phyloP scores from a whole-genome alignment of 805 yeast genomes.

The Wickerhamiella hasegawae region DNA sequence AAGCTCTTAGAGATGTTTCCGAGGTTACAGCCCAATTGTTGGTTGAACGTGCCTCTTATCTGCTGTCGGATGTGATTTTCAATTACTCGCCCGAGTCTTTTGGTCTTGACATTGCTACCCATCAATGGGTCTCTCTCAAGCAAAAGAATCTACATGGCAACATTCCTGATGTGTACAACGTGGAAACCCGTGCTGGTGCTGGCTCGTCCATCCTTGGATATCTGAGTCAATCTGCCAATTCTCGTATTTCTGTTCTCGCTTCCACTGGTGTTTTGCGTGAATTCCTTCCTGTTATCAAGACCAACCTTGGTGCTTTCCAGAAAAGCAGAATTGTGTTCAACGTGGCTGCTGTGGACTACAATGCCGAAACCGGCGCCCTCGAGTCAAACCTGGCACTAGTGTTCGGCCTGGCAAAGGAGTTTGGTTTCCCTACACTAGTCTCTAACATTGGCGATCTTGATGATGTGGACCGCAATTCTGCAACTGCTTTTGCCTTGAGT shows the following conservation, averaged over 20 bases:
- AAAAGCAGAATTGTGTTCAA: slow-evolving; percentile 32
- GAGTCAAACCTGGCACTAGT: slow-evolving; percentile 51
- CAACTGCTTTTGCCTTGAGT: slow-evolving; percentile 47
- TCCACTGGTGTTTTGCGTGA: slow-evolving; percentile 53
- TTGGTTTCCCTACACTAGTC: slow-evolving; percentile 46
- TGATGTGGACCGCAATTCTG: slow-evolving; percentile 30
- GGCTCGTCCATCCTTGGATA: slow-evolving; percentile 68
- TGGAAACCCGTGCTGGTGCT: slow-evolving; percentile 71
- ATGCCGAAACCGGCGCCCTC: slow-evolving; percentile 33
- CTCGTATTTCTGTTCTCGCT: slow-evolving; percentile 32
- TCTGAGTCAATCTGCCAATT: slow-evolving; percentile 17
- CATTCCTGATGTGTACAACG: slow-evolving; percentile 42
- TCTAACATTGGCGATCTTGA: slow-evolving; percentile 58
- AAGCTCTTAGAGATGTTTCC: neutral
- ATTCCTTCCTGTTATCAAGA: slow-evolving; percentile 41
- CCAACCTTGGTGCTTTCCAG: slow-evolving; percentile 3
- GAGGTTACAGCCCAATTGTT: slow-evolving; percentile 15
- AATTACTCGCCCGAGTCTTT: slow-evolving; percentile 54
- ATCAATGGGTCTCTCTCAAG: slow-evolving; percentile 40
- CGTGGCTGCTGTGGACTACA: slow-evolving; percentile 64
- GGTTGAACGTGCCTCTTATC: slow-evolving; percentile 22
- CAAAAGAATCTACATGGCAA: slow-evolving; percentile 36
- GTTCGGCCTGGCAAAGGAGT: slow-evolving; percentile 41
- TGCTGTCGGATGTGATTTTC: slow-evolving; percentile 23
- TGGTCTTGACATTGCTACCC: slow-evolving; percentile 41